Percentiles rank a stretch among this genome's conserved stretches.
phyloP scores from a whole-genome alignment of 129 eudicot genomes.

The Pseudognaphalium luteoalbum region DNA sequence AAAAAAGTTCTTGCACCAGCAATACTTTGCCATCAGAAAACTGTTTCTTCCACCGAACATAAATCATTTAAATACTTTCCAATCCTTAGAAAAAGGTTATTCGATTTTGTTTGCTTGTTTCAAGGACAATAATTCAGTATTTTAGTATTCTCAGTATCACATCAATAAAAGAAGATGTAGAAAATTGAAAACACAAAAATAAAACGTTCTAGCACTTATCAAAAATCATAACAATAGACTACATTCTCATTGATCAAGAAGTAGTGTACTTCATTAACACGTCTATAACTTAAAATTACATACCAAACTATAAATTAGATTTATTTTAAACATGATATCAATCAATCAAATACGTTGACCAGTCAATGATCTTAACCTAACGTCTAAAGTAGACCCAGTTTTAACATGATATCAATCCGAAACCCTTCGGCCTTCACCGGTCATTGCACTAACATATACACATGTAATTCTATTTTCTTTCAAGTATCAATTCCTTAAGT shows the following conservation, averaged over 20 bases:
- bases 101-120: neutral
- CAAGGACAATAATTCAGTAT: conserved; percentile 6
- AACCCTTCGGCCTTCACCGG: neutral
- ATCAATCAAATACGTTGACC: neutral
- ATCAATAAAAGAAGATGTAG: neutral
- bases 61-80: conserved; percentile 3
- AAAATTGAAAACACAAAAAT: neutral
- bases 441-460: conserved; percentile 22
- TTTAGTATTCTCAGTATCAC: conserved; percentile 2
- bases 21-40: conserved; percentile 13
- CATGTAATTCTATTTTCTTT: conserved; percentile 5
- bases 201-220: conserved; percentile 2
- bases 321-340: too few relatives aligned
- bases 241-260: conserved; percentile 18
- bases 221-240: neutral
- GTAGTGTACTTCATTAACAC: neutral
- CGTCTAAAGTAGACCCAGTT: neutral
- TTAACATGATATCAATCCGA: neutral
- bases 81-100: neutral
- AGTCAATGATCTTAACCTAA: conserved; percentile 1
- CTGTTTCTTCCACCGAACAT: conserved; percentile 16
- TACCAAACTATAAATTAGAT: too few relatives aligned
- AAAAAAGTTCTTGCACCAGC: conserved; percentile 15
- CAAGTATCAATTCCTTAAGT: too few relatives aligned
- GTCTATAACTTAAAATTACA: neutral